These are phyloP conservation scores for Myotisia sp. DNA, from an alignment of 2,329 filamentous ascomycete genomes.

Conservation along the genomic window DNA sequence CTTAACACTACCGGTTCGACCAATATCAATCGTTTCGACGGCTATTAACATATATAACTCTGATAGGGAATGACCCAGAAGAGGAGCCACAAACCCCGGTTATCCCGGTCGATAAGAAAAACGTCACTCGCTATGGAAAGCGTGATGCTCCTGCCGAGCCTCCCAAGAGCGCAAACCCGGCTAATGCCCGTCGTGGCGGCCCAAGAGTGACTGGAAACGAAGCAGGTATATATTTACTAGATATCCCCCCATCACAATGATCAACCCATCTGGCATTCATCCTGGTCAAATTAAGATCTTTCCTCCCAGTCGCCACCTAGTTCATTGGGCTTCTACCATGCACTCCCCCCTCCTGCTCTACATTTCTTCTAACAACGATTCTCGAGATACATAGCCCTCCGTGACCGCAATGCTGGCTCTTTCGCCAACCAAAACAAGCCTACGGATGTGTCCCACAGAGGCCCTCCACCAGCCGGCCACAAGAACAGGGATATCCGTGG, in stretches of 20 bases:
- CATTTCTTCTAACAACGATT: neutral
- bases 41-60: slow-evolving; percentile 3
- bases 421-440: slow-evolving; percentile 69
- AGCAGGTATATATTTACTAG: slow-evolving; percentile 52
- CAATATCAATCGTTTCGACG: no score
- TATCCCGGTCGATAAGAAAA: slow-evolving; percentile 80
- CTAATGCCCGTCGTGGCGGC: slow-evolving; percentile 23
- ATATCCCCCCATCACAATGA: no score
- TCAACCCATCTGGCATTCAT: neutral
- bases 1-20: no score
- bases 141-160: slow-evolving; percentile 60
- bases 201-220: slow-evolving; percentile 58
- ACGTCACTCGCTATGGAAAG: slow-evolving; percentile 62
- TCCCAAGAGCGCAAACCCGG: slow-evolving; percentile 18
- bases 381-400: slow-evolving; percentile 55
- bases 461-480: slow-evolving; percentile 11
- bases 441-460: slow-evolving; percentile 45
- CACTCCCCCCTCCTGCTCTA: neutral
- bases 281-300: neutral
- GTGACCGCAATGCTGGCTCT: slow-evolving; percentile 69
- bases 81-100: slow-evolving; percentile 62
- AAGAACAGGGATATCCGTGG: slow-evolving; percentile 45
- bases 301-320: neutral
- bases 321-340: slow-evolving; percentile 2
- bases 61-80: slow-evolving; percentile 53